These are phyloP conservation scores for Solanum hybrid DNA, from an alignment of 305 asterid genomes.

Conservation along the genomic window DNA sequence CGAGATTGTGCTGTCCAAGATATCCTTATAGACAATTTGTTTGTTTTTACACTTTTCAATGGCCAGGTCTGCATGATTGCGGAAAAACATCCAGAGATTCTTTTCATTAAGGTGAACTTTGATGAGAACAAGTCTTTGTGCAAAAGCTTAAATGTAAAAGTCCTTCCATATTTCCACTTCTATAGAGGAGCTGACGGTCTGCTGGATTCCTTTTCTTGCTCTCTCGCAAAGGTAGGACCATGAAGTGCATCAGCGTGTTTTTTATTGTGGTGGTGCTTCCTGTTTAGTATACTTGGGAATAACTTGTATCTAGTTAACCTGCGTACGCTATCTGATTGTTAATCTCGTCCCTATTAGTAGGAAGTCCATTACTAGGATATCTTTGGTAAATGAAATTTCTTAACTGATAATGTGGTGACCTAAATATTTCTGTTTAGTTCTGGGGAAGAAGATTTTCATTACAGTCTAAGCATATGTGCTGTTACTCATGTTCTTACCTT, in stretches of 20 bases:
- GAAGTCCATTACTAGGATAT: not conserved
- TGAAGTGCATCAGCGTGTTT: not conserved
- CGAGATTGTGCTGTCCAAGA: not conserved
- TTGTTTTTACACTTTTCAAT: not conserved
- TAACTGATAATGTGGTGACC: not conserved
- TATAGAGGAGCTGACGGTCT: conserved; percentile 54
- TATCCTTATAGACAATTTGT: not conserved
- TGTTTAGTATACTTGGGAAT: not conserved
- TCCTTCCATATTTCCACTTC: conserved; percentile 64
- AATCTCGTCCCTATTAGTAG: not conserved
- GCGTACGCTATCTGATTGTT: not conserved
- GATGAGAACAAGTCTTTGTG: conserved; percentile 58
- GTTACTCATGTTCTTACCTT: not conserved
- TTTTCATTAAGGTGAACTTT: conserved; percentile 57
- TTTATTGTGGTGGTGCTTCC: not conserved
- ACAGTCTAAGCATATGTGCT: not conserved
- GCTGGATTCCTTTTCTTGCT: conserved; percentile 66
- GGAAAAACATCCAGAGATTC: conserved; percentile 42
- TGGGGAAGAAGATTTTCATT: not conserved
- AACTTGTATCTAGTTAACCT: not conserved
- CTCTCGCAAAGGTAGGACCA: conserved; percentile 46
- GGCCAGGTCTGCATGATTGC: conserved; percentile 55
- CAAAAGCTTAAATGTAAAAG: conserved; percentile 55
- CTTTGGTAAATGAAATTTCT: not conserved
- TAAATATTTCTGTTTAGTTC: not conserved